A percentile compares a stretch with the other conserved stretches of the same genome.
These are phyloP conservation scores for Myriosclerotinia scirpicola DNA, from an alignment of 2,329 filamentous ascomycete genomes.

Conservation along the genomic window DNA sequence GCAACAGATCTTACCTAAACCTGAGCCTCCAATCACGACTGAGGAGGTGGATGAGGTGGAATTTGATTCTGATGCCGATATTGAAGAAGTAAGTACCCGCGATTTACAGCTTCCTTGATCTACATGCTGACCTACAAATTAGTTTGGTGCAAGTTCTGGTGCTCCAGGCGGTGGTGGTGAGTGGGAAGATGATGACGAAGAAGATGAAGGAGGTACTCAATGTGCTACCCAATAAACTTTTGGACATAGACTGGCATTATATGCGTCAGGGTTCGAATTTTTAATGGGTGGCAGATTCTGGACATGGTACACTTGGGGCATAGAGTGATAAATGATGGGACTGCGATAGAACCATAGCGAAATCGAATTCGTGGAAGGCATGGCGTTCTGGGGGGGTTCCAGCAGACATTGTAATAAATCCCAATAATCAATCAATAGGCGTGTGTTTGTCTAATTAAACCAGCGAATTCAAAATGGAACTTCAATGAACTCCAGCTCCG, in stretches of 20 bases:
- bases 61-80: conserved; percentile 77
- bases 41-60: conserved; percentile 84
- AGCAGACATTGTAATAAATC: conserved; percentile 13
- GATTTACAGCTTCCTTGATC: conserved; percentile 9
- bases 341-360: conserved; percentile 1
- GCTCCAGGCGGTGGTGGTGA: conserved; percentile 64
- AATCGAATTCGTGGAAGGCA: not conserved
- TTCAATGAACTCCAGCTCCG: not conserved
- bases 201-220: conserved; percentile 60
- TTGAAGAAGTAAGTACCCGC: conserved; percentile 65
- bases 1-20: conserved; percentile 69
- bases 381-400: conserved; percentile 1
- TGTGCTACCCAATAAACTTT: conserved; percentile 48
- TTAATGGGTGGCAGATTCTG: not conserved
- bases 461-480: not conserved
- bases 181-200: conserved; percentile 72
- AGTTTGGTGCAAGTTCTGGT: conserved; percentile 72
- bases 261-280: not conserved
- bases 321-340: conserved; percentile 19
- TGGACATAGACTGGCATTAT: conserved; percentile 9
- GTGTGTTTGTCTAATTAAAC: not conserved
- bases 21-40: conserved; percentile 54
- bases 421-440: not conserved
- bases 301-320: conserved; percentile 3
- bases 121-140: conserved; percentile 36